phyloP scores from a whole-genome alignment of 1,284 basidiomycete species.

The Pterulicium gracile region DNA sequence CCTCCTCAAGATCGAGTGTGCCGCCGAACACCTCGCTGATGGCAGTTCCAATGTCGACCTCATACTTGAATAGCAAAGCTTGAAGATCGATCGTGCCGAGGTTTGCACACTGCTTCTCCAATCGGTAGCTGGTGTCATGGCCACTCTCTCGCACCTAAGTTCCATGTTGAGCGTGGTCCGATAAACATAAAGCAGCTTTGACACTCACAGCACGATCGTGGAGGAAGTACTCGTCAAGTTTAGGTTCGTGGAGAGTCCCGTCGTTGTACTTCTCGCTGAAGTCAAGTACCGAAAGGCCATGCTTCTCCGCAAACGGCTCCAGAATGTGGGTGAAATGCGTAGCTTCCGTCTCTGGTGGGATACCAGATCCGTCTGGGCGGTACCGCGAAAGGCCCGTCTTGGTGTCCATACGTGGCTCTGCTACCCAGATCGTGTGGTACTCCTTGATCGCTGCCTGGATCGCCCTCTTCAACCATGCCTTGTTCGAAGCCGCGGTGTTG shows the following conservation, averaged over 20 bases:
- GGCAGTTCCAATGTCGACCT: conserved; percentile 87
- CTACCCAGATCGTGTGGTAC: conserved; percentile 96
- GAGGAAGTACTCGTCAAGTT: conserved; percentile 93
- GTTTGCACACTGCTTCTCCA: conserved; percentile 95
- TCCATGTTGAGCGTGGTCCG: background rate
- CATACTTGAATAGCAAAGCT: conserved; percentile 86
- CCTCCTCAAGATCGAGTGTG: conserved; percentile 82
- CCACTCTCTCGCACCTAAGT: conserved; percentile 66
- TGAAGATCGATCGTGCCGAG: conserved; percentile 95
- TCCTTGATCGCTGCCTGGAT: conserved; percentile 98
- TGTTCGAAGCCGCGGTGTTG: conserved; percentile 56
- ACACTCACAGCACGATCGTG: conserved; percentile 82
- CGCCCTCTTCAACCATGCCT: conserved; percentile 86
- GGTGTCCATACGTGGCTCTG: conserved; percentile 85
- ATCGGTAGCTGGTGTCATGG: conserved; percentile 95
- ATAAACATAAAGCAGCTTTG: background rate
- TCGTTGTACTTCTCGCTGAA: conserved; percentile 96
- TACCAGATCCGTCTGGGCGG: conserved; percentile 90
- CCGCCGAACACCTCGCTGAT: conserved; percentile 94
- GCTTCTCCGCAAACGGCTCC: conserved; percentile 88
- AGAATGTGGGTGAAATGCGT: conserved; percentile 97
- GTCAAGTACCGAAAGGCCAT: conserved; percentile 92
- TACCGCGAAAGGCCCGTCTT: conserved; percentile 91
- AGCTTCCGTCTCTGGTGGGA: conserved; percentile 97
- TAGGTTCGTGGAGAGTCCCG: conserved; percentile 76